Conservation (phyloP, 345 rosid genomes). For the Camelina hispida region DNA sequence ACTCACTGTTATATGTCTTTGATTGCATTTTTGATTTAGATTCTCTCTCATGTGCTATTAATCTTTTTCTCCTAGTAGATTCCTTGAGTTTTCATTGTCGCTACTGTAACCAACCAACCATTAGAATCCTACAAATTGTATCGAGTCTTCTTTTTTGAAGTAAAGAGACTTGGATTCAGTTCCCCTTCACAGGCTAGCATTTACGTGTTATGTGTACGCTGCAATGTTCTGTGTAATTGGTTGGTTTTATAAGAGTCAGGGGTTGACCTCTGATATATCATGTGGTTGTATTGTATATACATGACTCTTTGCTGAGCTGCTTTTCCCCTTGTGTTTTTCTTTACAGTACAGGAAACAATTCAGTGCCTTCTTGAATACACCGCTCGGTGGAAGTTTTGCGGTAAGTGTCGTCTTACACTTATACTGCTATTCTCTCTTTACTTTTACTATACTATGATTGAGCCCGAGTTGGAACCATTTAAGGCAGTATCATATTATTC, state of each 20-base stretch:
- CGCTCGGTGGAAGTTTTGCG: slow-evolving; percentile 74
- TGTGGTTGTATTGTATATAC: background rate
- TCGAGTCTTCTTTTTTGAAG: background rate
- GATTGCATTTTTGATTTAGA: background rate
- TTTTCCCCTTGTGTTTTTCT: background rate
- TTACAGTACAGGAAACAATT: slow-evolving; percentile 92
- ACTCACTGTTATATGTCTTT: background rate
- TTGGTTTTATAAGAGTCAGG: background rate
- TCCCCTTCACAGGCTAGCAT: background rate
- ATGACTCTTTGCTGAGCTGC: slow-evolving; percentile 24
- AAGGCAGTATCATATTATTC: background rate
- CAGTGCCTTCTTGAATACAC: slow-evolving; percentile 69
- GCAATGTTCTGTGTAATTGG: background rate
- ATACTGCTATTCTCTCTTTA: background rate
- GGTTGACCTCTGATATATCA: slow-evolving; percentile 7
- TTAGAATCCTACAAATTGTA: background rate
- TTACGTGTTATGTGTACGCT: background rate
- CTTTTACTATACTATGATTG: slow-evolving; percentile 14
- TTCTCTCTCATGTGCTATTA: too few species aligned
- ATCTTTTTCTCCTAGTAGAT: background rate
- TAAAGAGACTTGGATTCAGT: background rate
- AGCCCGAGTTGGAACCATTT: background rate
- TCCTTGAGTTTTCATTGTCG: background rate
- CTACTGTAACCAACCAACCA: background rate
- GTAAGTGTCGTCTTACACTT: slow-evolving; percentile 53